A percentile compares a stretch with the other conserved stretches of the same genome.
Evolutionary conservation across 768 basidiomycete genomes (phyloP).

Genomic region (Lactarius trivialis): DNA sequence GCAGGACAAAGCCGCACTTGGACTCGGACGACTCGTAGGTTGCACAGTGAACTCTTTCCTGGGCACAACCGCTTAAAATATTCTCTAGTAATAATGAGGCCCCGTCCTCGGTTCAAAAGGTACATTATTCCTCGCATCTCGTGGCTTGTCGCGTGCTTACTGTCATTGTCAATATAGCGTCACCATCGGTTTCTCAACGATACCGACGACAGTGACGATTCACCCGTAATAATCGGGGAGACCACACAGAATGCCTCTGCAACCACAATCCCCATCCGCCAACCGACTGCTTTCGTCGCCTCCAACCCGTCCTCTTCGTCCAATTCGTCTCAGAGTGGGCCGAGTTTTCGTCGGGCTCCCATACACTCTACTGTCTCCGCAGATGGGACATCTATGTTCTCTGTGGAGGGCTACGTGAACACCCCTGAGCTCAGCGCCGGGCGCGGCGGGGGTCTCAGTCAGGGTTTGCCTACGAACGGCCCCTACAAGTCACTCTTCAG

Average conservation of each 20-base stretch:
- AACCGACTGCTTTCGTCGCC: conserved; percentile 9
- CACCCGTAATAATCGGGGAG: background rate
- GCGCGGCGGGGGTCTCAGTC: conserved; percentile 12
- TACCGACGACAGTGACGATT: conserved; percentile 3
- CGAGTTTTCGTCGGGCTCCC: conserved; percentile 4
- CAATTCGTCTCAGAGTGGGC: background rate
- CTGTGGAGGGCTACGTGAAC: conserved; percentile 19
- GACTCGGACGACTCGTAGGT: conserved; percentile 21
- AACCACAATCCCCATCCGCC: conserved; percentile 5
- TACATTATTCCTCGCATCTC: background rate
- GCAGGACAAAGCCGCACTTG: conserved; percentile 7
- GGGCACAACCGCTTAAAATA: too few relatives aligned
- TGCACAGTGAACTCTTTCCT: background rate
- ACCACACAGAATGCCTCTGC: background rate
- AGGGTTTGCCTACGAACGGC: conserved; percentile 12
- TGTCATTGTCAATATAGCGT: background rate
- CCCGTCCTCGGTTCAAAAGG: background rate
- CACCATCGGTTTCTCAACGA: conserved; percentile 2
- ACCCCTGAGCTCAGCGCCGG: conserved; percentile 18
- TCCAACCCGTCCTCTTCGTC: background rate
- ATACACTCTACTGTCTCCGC: background rate
- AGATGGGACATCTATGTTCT: conserved; percentile 19
- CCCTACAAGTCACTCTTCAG: conserved; percentile 21
- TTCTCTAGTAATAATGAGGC: conserved; percentile 4
- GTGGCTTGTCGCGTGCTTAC: background rate